Conservation (phyloP, 495 filamentous ascomycete species). For the Penicillium roqueforti region DNA sequence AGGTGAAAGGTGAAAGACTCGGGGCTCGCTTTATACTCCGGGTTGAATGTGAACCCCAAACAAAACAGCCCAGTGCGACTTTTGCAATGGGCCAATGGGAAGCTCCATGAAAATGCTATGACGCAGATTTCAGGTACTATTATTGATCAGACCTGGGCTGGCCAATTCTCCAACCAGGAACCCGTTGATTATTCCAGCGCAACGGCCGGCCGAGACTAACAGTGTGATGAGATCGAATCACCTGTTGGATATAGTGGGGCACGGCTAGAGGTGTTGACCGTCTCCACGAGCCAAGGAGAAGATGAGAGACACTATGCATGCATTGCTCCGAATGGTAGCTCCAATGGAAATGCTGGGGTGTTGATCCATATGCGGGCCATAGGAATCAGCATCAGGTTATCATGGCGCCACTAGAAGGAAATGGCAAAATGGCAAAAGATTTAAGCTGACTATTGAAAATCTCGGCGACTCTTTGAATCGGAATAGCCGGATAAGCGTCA, state of each 20-base stretch:
- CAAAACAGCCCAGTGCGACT: background rate
- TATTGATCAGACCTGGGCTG: conserved; percentile 2
- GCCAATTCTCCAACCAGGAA: conserved; percentile 3
- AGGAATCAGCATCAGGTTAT: background rate
- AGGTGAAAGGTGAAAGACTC: background rate
- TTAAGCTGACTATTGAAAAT: background rate
- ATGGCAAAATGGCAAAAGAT: background rate
- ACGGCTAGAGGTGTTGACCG: background rate
- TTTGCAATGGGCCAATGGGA: conserved; percentile 1
- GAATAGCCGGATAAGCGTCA: background rate
- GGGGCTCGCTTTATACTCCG: background rate
- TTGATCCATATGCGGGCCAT: background rate
- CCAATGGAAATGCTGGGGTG: background rate
- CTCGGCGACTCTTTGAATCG: background rate
- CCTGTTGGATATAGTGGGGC: background rate
- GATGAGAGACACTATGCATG: background rate
- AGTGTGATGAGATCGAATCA: conserved; percentile 6
- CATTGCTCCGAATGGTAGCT: background rate
- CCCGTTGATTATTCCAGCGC: conserved; percentile 1
- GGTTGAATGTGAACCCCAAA: background rate
- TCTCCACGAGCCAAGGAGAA: conserved; percentile 3
- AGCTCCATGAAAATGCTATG: background rate
- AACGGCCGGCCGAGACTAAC: background rate
- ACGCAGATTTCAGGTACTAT: background rate
- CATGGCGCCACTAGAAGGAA: background rate